Percentiles rank a stretch among this genome's conserved stretches.
phyloP scores from a whole-genome alignment of 768 basidiomycete species.

The Russula virescens region DNA sequence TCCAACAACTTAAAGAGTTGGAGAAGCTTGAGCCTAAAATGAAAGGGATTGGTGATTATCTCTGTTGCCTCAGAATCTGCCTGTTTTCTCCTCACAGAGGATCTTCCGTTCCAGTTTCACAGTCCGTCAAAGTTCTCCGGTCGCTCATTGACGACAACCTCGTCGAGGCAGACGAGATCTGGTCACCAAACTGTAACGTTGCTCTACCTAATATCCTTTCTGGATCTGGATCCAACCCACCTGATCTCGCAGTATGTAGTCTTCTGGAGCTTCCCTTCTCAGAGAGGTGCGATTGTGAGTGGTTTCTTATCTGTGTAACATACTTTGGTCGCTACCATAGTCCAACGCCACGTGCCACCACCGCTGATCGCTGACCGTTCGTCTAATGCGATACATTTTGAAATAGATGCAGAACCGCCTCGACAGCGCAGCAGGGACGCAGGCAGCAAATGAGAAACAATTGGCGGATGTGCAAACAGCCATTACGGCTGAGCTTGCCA shows the following conservation, averaged over 20 bases:
- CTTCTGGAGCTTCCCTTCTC: slow-evolving; percentile 95
- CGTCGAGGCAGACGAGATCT: slow-evolving; percentile 87
- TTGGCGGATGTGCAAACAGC: slow-evolving; percentile 43
- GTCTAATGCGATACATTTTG: too few relatives aligned
- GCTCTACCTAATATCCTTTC: background rate
- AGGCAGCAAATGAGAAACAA: slow-evolving; percentile 40
- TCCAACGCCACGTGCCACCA: too few relatives aligned
- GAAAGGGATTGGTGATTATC: slow-evolving; percentile 75
- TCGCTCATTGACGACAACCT: slow-evolving; percentile 82
- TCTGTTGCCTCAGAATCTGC: background rate
- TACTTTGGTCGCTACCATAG: too few relatives aligned
- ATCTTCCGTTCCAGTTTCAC: slow-evolving; percentile 53
- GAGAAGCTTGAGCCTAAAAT: slow-evolving; percentile 85
- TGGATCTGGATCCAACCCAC: background rate
- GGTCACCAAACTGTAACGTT: slow-evolving; percentile 82
- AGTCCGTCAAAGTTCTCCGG: slow-evolving; percentile 87
- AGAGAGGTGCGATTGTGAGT: slow-evolving; percentile 67
- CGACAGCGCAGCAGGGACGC: slow-evolving; percentile 43
- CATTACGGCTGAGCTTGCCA: slow-evolving; percentile 46
- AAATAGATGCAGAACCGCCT: slow-evolving; percentile 54
- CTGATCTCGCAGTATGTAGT: slow-evolving; percentile 43
- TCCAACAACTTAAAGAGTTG: slow-evolving; percentile 73
- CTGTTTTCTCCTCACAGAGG: background rate
- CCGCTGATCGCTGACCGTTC: background rate
- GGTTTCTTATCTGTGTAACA: background rate